phyloP scores from a whole-genome alignment of 495 filamentous ascomycete species.

The Penicillium chermesinum region DNA sequence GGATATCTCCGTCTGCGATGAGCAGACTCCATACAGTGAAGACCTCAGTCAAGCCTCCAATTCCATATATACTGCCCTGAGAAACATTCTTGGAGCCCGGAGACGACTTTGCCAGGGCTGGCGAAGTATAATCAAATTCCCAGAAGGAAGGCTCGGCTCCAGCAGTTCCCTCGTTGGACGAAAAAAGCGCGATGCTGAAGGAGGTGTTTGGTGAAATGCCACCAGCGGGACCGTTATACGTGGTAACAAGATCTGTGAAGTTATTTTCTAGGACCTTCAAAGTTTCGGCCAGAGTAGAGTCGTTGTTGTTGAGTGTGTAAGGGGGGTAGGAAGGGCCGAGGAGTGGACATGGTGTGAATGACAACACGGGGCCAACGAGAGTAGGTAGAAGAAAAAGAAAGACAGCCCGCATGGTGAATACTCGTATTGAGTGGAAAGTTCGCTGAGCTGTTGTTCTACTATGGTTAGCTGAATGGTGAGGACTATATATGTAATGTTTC shows the following conservation, averaged over 20 bases:
- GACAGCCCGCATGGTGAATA: no score
- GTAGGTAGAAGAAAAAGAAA: slow-evolving; percentile 3
- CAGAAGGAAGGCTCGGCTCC: slow-evolving; percentile 32
- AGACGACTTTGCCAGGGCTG: slow-evolving; percentile 21
- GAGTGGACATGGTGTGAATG: slow-evolving; percentile 40
- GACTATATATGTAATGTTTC: not conserved
- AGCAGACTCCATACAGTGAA: slow-evolving; percentile 44
- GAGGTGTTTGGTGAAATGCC: slow-evolving; percentile 25
- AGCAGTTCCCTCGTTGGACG: slow-evolving; percentile 26
- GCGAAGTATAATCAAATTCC: slow-evolving; percentile 44
- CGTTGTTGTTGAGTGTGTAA: slow-evolving; percentile 34
- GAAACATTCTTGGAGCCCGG: slow-evolving; percentile 26
- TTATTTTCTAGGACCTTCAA: slow-evolving; percentile 7
- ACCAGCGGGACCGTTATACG: slow-evolving; percentile 9
- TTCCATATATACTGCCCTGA: slow-evolving; percentile 39
- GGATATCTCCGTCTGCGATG: slow-evolving; percentile 39
- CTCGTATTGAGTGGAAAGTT: no score
- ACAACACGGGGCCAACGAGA: slow-evolving; percentile 13
- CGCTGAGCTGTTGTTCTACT: no score
- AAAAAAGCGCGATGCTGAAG: slow-evolving; percentile 50
- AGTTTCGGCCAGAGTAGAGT: slow-evolving; percentile 1
- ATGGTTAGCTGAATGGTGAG: no score
- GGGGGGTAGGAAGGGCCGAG: slow-evolving; percentile 46
- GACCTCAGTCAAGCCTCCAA: slow-evolving; percentile 43
- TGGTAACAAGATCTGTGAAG: slow-evolving; percentile 10